Conservation (phyloP, 2,329 filamentous ascomycete species). For the Arthrobotrys entomopaga region DNA sequence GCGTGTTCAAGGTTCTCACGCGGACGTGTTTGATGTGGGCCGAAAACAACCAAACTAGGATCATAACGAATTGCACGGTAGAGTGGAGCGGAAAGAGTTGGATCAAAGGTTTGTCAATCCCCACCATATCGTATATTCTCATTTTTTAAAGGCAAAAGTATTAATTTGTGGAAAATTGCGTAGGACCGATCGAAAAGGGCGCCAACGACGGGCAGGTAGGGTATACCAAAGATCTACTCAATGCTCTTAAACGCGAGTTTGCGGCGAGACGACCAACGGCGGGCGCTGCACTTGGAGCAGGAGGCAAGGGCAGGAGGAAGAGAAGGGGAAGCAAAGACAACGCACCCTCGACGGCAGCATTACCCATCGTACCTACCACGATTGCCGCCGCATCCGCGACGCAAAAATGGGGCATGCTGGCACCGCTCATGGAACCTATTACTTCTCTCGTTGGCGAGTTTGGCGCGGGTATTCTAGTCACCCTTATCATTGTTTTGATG, state of each 20-base stretch:
- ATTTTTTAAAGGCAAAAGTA: constrained; percentile 22
- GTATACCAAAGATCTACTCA: constrained; percentile 83
- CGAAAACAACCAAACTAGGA: constrained; percentile 68
- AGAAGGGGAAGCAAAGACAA: constrained; percentile 69
- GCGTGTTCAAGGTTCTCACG: constrained; percentile 90
- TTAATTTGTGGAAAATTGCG: constrained; percentile 51
- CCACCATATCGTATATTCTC: constrained; percentile 4
- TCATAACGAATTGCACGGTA: constrained; percentile 87
- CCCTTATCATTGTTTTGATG: constrained; percentile 76
- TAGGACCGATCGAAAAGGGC: constrained; percentile 94
- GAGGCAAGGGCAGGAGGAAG: constrained; percentile 57
- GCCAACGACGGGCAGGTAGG: constrained; percentile 87
- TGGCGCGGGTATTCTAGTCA: constrained; percentile 84
- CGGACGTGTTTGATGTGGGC: constrained; percentile 95
- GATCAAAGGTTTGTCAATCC: constrained; percentile 78
- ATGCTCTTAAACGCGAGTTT: constrained; percentile 77
- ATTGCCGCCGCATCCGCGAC: constrained; percentile 55
- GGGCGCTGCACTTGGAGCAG: constrained; percentile 60
- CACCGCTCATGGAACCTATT: constrained; percentile 57
- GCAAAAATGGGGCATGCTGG: constrained; percentile 59
- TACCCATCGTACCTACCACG: constrained; percentile 62
- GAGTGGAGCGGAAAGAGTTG: constrained; percentile 99
- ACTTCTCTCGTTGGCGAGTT: constrained; percentile 64
- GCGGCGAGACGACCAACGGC: constrained; percentile 69
- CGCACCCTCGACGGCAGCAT: constrained; percentile 63